A percentile compares a stretch with the other conserved stretches of the same genome.
These are phyloP conservation scores for Inonotus hispidus DNA, from an alignment of 1,284 basidiomycete genomes.

Conservation along the genomic window DNA sequence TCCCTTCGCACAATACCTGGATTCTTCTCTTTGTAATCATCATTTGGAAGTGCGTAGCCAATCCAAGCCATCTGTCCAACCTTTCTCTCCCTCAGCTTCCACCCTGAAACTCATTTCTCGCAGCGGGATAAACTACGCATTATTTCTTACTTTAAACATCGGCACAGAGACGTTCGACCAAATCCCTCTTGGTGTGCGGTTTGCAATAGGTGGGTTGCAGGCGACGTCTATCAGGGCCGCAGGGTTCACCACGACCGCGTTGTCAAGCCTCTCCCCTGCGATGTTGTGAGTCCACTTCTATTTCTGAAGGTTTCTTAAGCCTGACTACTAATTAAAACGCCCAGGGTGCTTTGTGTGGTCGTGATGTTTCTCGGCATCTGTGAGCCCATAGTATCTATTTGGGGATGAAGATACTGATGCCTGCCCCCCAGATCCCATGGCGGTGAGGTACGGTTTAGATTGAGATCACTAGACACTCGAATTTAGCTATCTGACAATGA, in stretches of 20 bases:
- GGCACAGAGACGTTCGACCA: conserved; percentile 67
- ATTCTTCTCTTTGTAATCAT: conserved; percentile 71
- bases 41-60: conserved; percentile 55
- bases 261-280: conserved; percentile 72
- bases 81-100: not conserved
- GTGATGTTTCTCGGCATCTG: conserved; percentile 86
- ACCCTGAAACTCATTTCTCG: not conserved
- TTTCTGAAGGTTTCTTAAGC: not conserved
- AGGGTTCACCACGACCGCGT: conserved; percentile 74
- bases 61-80: not conserved
- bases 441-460: conserved; percentile 39
- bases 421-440: conserved; percentile 54
- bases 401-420: not conserved
- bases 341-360: conserved; percentile 77
- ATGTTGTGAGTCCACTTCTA: conserved; percentile 57
- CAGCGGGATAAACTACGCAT: conserved; percentile 80
- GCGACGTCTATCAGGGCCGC: conserved; percentile 81
- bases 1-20: conserved; percentile 95
- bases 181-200: conserved; percentile 65
- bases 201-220: conserved; percentile 65
- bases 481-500: not conserved
- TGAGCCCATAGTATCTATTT: conserved; percentile 30
- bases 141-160: conserved; percentile 85
- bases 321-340: conserved; percentile 18
- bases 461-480: not conserved